These are phyloP conservation scores for Euryodendron excelsum DNA, from an alignment of 148 eudicot species.

Conservation along the genomic window DNA sequence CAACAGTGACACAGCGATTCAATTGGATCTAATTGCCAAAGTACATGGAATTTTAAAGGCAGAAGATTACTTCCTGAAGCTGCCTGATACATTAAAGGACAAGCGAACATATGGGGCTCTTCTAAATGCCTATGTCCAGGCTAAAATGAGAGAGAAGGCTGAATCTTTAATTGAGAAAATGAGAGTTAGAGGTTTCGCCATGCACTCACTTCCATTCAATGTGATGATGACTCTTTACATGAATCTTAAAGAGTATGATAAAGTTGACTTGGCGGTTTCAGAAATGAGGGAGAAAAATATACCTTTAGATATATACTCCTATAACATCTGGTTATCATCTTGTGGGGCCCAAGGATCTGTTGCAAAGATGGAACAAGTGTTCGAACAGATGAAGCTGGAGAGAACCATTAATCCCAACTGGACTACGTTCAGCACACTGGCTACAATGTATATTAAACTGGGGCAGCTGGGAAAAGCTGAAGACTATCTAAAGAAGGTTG, in stretches of 20 bases:
- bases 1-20: conserved; percentile 80
- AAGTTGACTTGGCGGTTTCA: conserved; percentile 49
- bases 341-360: conserved; percentile 55
- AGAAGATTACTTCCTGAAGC: conserved; percentile 65
- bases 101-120: conserved; percentile 78
- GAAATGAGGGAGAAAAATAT: conserved; percentile 68
- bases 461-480: conserved; percentile 56
- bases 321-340: conserved; percentile 83
- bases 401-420: conserved; percentile 51
- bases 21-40: conserved; percentile 77
- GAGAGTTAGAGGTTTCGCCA: conserved; percentile 52
- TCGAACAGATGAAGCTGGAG: conserved; percentile 52
- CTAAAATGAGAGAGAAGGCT: conserved; percentile 56
- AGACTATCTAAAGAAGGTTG: conserved; percentile 56
- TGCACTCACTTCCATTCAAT: conserved; percentile 63
- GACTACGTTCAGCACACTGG: conserved; percentile 79
- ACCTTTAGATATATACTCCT: conserved; percentile 59
- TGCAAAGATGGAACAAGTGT: conserved; percentile 72
- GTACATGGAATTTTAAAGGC: conserved; percentile 69
- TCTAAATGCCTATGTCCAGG: conserved; percentile 74
- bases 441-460: conserved; percentile 62
- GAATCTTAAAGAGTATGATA: conserved; percentile 56
- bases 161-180: conserved; percentile 60
- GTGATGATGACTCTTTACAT: conserved; percentile 92
- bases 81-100: conserved; percentile 59